Evolutionary conservation across 371 early-diverging fungal species (phyloP).

Genomic region (Syncephalastrum monosporum): DNA sequence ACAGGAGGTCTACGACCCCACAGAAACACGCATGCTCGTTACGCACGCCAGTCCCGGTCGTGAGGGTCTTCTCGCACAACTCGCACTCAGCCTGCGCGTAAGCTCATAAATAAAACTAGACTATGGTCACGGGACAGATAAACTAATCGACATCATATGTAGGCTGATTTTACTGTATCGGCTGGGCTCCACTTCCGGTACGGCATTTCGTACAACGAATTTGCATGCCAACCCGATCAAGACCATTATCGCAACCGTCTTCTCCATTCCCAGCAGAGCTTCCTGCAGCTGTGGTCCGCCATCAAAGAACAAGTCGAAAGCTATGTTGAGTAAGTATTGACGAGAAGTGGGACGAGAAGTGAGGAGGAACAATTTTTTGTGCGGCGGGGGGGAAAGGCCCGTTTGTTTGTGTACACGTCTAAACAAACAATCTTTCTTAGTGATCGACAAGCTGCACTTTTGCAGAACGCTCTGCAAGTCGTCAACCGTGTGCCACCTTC

Average conservation of each 20-base stretch:
- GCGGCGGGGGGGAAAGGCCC: no score
- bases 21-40: slow-evolving; percentile 60
- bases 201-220: slow-evolving; percentile 68
- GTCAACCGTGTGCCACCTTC: slow-evolving; percentile 57
- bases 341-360: background rate
- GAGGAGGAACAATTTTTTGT: background rate
- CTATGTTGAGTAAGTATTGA: slow-evolving; percentile 51
- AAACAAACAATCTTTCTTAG: slow-evolving; percentile 20
- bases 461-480: slow-evolving; percentile 57
- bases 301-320: slow-evolving; percentile 60
- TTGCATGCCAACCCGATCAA: slow-evolving; percentile 61
- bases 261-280: slow-evolving; percentile 54
- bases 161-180: slow-evolving; percentile 70
- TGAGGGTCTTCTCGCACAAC: slow-evolving; percentile 63
- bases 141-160: slow-evolving; percentile 2
- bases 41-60: slow-evolving; percentile 68
- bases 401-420: no score
- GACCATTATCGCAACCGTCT: slow-evolving; percentile 60
- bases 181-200: slow-evolving; percentile 71
- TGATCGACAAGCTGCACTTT: slow-evolving; percentile 48
- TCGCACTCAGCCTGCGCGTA: slow-evolving; percentile 60
- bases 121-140: background rate
- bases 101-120: slow-evolving; percentile 5
- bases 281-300: slow-evolving; percentile 60
- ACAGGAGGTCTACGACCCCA: slow-evolving; percentile 48